phyloP scores from a whole-genome alignment of 2,329 filamentous ascomycete species.

The Nigrograna mackinnonii region DNA sequence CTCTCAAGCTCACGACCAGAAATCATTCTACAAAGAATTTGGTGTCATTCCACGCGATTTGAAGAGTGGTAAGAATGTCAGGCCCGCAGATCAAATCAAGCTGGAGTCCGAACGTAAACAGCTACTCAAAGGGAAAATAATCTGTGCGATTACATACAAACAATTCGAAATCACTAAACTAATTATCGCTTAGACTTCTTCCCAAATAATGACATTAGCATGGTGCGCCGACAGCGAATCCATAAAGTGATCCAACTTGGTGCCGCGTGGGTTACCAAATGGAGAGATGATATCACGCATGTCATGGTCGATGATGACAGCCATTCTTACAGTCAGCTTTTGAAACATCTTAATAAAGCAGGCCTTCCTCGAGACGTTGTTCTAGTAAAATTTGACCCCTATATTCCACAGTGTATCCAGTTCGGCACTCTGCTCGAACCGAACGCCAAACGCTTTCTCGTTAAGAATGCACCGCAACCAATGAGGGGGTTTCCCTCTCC shows the following conservation, averaged over 20 bases:
- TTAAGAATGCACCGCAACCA: constrained; percentile 53
- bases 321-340: constrained; percentile 66
- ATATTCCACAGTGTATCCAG: constrained; percentile 48
- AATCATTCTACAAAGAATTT: constrained; percentile 28
- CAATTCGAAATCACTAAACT: neutral
- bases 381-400: constrained; percentile 53
- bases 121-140: constrained; percentile 33
- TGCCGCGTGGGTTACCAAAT: constrained; percentile 68
- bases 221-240: constrained; percentile 71
- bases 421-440: constrained; percentile 52
- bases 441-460: constrained; percentile 61
- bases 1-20: constrained; percentile 8
- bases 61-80: constrained; percentile 30
- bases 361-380: constrained; percentile 52
- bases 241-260: constrained; percentile 68
- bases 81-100: constrained; percentile 31
- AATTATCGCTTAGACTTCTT: constrained; percentile 71
- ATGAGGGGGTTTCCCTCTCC: neutral
- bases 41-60: constrained; percentile 34
- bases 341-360: constrained; percentile 56
- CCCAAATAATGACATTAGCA: constrained; percentile 75
- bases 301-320: constrained; percentile 72
- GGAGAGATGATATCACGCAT: constrained; percentile 67
- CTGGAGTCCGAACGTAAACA: constrained; percentile 35
- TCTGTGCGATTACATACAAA: constrained; percentile 22